Conservation (phyloP, 148 eudicot genomes). For the Fagopyrum homotropicum region DNA sequence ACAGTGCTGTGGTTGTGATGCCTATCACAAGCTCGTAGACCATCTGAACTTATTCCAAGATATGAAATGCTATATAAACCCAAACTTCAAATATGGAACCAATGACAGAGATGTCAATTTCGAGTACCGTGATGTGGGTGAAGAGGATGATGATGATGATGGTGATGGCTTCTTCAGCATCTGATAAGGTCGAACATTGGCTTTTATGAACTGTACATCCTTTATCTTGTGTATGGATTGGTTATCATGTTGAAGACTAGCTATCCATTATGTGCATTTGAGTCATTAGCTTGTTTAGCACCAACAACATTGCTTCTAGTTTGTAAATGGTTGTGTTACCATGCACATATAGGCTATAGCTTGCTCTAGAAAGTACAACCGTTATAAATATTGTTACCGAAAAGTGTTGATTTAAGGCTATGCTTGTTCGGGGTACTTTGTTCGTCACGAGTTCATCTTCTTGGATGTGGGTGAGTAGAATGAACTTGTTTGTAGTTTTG, state of each 20-base stretch:
- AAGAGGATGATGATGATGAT: conserved; percentile 36
- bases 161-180: conserved; percentile 31
- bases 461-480: background rate
- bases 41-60: conserved; percentile 88
- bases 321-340: conserved; percentile 8
- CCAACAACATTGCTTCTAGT: conserved; percentile 8
- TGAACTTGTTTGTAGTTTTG: background rate
- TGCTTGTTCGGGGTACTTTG: too few relatives aligned
- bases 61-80: conserved; percentile 82
- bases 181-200: conserved; percentile 15
- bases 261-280: background rate
- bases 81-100: conserved; percentile 62
- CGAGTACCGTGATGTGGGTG: conserved; percentile 48
- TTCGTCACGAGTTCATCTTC: too few relatives aligned
- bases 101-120: conserved; percentile 35
- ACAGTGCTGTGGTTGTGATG: conserved; percentile 93
- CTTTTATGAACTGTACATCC: conserved; percentile 29
- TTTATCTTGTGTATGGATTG: conserved; percentile 1
- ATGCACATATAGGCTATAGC: background rate
- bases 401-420: background rate
- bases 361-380: conserved; percentile 4
- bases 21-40: conserved; percentile 94
- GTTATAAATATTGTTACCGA: background rate
- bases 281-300: background rate
- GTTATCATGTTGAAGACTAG: background rate